Base-by-base conservation (phyloP, 495 filamentous ascomycete species). In the Lophiostoma macrostomum region DNA sequence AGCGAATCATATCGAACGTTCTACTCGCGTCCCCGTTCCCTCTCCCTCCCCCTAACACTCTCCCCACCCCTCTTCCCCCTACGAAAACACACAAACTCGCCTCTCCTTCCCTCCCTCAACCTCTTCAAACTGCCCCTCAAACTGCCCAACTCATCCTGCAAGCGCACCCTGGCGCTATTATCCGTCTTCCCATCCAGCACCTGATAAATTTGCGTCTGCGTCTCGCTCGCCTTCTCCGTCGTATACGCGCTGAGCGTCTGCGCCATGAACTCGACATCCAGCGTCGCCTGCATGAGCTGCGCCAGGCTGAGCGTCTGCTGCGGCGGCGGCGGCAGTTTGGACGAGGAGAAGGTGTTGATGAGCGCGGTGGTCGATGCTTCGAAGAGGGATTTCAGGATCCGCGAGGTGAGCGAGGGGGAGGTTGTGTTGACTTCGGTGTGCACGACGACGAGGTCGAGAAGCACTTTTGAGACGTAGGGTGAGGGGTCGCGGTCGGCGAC, bases 261-360 rank as follows among this genome's bases (percentile, higher is more conserved):
- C 4, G 90, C 88, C 29, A 96, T 83, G 70, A 97, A 98, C 69
- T 98, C 93, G 7, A 95, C 90, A 53, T 98, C 93, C 4, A 98
- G 77, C 0, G 94, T 97, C 2, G 94, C 94, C 70, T 97, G 94
- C 85, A 96, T 94, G 39, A 98, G 76, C 6, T 82, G 81, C n/a
- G 82, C 72, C 0, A 98, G 83, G 5, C 78, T 73, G 72, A 88
- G 97, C 8, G 41, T 19, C 12, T 37, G 43, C 22, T 88, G 82
- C 16, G 6, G 6, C 16, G 36, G 36, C 8, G n/a, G n/a, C n/a
- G n/a, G n/a, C n/a, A n/a, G n/a, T n/a, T n/a, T n/a, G n/a, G n/a
- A n/a, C n/a, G 77, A 60, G 48, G 80, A 78, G 72, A 95, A 89
- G 0, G 84, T 80, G 2, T 23, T 14, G 24, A 64, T 66, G 50